Percentiles rank a stretch among this genome's conserved stretches.
phyloP scores from a whole-genome alignment of 495 filamentous ascomycete species.

The Hypoxylon subgilvum region DNA sequence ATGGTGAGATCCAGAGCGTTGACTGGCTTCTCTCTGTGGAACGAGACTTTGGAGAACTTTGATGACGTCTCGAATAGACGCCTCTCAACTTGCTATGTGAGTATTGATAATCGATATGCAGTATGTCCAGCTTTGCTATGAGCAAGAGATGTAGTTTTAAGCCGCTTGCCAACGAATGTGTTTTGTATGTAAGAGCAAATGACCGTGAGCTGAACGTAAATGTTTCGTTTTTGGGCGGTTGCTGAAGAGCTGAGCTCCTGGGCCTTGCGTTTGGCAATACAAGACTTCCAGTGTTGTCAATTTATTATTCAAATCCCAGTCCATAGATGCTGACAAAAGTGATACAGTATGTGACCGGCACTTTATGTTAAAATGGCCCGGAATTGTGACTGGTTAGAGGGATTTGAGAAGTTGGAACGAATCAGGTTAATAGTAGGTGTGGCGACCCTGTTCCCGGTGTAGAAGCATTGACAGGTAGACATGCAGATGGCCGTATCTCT shows the following conservation, averaged over 20 bases:
- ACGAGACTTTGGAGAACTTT: neutral
- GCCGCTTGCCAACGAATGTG: neutral
- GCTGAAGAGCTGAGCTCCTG: neutral
- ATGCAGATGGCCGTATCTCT: slow-evolving; percentile 1
- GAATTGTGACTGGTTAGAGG: neutral
- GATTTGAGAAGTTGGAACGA: too few species aligned
- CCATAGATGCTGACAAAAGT: neutral
- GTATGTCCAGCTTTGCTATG: neutral
- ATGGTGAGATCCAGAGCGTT: neutral
- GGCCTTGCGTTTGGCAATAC: neutral
- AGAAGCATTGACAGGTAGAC: slow-evolving; percentile 1
- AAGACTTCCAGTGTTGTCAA: neutral
- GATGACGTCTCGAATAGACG: neutral
- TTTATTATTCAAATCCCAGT: neutral
- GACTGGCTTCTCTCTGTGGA: neutral
- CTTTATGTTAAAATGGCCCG: slow-evolving; percentile 16
- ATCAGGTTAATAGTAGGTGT: too few species aligned
- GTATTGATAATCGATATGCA: neutral
- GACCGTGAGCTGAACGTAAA: neutral
- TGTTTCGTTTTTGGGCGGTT: neutral
- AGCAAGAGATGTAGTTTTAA: neutral
- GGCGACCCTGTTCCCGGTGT: too few species aligned
- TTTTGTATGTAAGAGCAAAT: neutral
- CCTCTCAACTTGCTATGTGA: neutral
- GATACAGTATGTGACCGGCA: too few species aligned